Evolutionary conservation across 257 asterid species (phyloP).

Genomic region (Craterostigma plantagineum): DNA sequence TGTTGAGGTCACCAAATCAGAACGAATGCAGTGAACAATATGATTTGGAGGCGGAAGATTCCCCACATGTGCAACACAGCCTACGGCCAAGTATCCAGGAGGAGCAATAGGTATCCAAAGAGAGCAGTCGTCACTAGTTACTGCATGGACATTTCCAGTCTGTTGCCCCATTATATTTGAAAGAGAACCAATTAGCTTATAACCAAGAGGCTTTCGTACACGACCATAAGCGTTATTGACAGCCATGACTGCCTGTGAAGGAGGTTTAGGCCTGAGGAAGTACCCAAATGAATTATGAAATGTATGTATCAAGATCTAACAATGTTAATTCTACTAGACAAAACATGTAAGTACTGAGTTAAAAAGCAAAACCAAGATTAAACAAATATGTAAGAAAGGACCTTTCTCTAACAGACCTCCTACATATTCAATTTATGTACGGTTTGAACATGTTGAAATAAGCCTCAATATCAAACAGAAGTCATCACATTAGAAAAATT

Average conservation of each 20-base stretch:
- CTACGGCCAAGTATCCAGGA: slow-evolving; percentile 81
- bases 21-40: slow-evolving; percentile 76
- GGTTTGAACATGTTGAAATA: too few relatives aligned
- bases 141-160: slow-evolving; percentile 17
- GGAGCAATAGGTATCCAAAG: slow-evolving; percentile 95
- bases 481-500: too few relatives aligned
- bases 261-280: slow-evolving; percentile 80
- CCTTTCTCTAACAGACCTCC: too few relatives aligned
- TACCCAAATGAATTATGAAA: slow-evolving; percentile 5
- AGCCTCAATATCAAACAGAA: too few relatives aligned
- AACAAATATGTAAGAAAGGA: too few relatives aligned
- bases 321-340: slow-evolving; percentile 11
- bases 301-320: slow-evolving; percentile 1
- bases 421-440: too few relatives aligned
- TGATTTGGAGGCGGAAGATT: slow-evolving; percentile 78
- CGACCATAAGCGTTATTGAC: slow-evolving; percentile 83
- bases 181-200: slow-evolving; percentile 53
- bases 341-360: not conserved
- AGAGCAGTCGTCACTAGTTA: slow-evolving; percentile 46
- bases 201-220: slow-evolving; percentile 78
- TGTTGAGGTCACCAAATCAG: slow-evolving; percentile 79
- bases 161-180: slow-evolving; percentile 37
- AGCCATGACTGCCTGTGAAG: slow-evolving; percentile 88
- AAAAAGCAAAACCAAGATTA: too few relatives aligned
- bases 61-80: slow-evolving; percentile 86